phyloP scores from a whole-genome alignment of 1,284 basidiomycete species.

The Anthracocystis panici-leucophaei region DNA sequence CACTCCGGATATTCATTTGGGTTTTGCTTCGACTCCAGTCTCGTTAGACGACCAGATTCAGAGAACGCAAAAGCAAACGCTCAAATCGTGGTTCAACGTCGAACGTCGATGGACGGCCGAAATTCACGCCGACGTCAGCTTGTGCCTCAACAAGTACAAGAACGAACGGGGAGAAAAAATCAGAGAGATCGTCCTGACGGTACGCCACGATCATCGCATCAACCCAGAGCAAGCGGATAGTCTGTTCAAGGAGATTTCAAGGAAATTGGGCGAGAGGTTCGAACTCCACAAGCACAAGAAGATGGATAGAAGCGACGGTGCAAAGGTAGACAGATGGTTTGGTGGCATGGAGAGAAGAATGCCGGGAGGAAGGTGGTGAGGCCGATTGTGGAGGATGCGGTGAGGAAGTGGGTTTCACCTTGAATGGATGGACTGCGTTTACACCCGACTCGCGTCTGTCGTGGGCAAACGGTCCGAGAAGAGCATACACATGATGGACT shows the following conservation, averaged over 20 bases:
- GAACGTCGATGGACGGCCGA: slow-evolving; percentile 60
- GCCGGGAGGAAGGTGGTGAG: slow-evolving; percentile 60
- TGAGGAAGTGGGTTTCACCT: slow-evolving; percentile 45
- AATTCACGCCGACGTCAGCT: slow-evolving; percentile 53
- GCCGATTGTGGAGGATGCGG: slow-evolving; percentile 61
- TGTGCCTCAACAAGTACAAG: slow-evolving; percentile 60
- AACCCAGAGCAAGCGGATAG: slow-evolving; percentile 42
- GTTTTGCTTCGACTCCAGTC: slow-evolving; percentile 69
- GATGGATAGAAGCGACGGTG: slow-evolving; percentile 8
- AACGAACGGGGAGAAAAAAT: slow-evolving; percentile 25
- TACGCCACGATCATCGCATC: slow-evolving; percentile 48
- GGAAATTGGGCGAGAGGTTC: slow-evolving; percentile 29
- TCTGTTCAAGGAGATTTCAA: slow-evolving; percentile 45
- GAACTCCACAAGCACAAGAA: slow-evolving; percentile 26
- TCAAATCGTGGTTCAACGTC: slow-evolving; percentile 65
- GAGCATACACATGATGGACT: not conserved
- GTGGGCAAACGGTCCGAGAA: too few species aligned
- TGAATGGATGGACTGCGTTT: not conserved
- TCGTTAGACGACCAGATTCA: slow-evolving; percentile 67
- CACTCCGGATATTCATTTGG: slow-evolving; percentile 65
- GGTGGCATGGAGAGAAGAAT: slow-evolving; percentile 31
- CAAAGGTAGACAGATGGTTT: slow-evolving; percentile 48
- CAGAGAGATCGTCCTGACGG: slow-evolving; percentile 56
- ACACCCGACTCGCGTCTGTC: too few species aligned
- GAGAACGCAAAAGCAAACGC: slow-evolving; percentile 52